Conservation (phyloP, 805 yeast species). For the Deakozyma indianensis region DNA sequence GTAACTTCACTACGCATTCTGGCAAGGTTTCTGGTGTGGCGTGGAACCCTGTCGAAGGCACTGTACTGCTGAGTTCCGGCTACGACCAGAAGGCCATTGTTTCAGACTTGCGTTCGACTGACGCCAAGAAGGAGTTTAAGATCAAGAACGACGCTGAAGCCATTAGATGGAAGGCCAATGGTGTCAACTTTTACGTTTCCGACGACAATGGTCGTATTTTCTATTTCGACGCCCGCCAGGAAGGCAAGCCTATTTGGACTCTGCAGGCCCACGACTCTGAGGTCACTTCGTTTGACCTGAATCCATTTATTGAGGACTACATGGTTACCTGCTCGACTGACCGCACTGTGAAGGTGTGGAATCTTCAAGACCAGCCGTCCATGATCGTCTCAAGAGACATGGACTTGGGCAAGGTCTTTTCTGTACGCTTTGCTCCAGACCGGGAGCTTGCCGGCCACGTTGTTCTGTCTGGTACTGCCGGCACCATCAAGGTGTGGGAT, state of each 20-base stretch:
- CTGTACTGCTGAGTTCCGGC: slow-evolving; percentile 74
- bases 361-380: slow-evolving; percentile 50
- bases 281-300: slow-evolving; percentile 65
- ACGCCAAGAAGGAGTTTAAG: slow-evolving; percentile 48
- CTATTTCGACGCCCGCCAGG: slow-evolving; percentile 70
- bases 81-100: slow-evolving; percentile 66
- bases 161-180: slow-evolving; percentile 55
- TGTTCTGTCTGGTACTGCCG: slow-evolving; percentile 74
- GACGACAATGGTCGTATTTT: slow-evolving; percentile 84
- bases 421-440: slow-evolving; percentile 75
- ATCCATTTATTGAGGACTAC: slow-evolving; percentile 52
- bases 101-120: slow-evolving; percentile 71
- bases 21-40: slow-evolving; percentile 74
- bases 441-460: slow-evolving; percentile 72
- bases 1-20: slow-evolving; percentile 66
- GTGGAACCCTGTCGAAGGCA: slow-evolving; percentile 52
- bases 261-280: slow-evolving; percentile 96
- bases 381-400: slow-evolving; percentile 86
- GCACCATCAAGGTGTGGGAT: slow-evolving; percentile 88
- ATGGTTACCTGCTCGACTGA: slow-evolving; percentile 84
- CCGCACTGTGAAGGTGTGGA: slow-evolving; percentile 78
- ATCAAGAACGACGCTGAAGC: slow-evolving; percentile 74
- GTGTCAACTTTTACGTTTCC: slow-evolving; percentile 56
- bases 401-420: slow-evolving; percentile 84
- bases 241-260: slow-evolving; percentile 71